Evolutionary conservation across 169 alveolate species (phyloP).

Genomic region (Cryptosporidium viatorum): DNA sequence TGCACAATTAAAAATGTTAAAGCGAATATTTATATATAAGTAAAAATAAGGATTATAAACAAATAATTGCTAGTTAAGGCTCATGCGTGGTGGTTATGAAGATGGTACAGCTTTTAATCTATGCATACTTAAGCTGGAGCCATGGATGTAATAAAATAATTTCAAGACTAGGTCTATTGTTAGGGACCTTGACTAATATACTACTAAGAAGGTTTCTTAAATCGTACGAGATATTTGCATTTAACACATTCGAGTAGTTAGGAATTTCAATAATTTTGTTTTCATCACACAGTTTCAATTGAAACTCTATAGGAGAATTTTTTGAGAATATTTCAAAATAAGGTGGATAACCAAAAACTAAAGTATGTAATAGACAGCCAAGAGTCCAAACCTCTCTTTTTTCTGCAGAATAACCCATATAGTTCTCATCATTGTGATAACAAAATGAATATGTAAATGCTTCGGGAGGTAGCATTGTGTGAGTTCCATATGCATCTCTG

Average conservation of each 20-base stretch:
- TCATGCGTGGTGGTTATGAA: neutral
- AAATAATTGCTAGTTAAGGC: neutral
- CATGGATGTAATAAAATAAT: conserved; percentile 23
- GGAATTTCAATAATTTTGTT: conserved; percentile 22
- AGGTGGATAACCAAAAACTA: conserved; percentile 63
- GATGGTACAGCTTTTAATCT: neutral
- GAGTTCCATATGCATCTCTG: conserved; percentile 70
- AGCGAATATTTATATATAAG: neutral
- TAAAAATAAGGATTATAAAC: neutral
- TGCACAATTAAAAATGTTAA: neutral
- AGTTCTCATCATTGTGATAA: neutral
- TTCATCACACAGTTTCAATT: conserved; percentile 22
- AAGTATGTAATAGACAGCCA: conserved; percentile 47
- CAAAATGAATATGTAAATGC: conserved; percentile 29
- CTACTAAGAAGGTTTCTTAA: conserved; percentile 14
- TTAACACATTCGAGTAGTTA: conserved; percentile 11
- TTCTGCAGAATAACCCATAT: conserved; percentile 42
- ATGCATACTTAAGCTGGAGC: neutral
- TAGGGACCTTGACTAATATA: conserved; percentile 19
- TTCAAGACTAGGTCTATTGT: conserved; percentile 9
- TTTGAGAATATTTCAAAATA: neutral
- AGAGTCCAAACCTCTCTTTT: conserved; percentile 68
- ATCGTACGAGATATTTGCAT: conserved; percentile 8
- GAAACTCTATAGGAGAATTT: conserved; percentile 69
- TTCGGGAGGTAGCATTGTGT: conserved; percentile 56